phyloP scores from a whole-genome alignment of 2,329 filamentous ascomycete genomes.

The Alternaria angustiovoidea region DNA sequence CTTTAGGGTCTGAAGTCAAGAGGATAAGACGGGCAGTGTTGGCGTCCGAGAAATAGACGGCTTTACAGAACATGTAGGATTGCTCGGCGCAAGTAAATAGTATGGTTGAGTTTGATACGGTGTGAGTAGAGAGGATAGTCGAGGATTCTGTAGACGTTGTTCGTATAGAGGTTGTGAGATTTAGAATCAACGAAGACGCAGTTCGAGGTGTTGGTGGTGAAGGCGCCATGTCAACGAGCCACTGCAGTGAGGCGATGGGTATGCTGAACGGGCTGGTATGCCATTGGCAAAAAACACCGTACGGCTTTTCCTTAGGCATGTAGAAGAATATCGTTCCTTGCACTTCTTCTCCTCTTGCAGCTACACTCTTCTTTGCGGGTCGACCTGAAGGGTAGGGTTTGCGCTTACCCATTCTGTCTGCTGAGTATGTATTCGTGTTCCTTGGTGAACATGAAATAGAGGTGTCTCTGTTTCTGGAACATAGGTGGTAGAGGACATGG shows the following conservation, averaged over 20 bases:
- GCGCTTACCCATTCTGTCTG: neutral
- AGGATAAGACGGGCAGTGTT: neutral
- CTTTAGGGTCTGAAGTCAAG: neutral
- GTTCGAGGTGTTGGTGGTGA: neutral
- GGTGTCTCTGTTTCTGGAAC: neutral
- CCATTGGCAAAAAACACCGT: constrained; percentile 65
- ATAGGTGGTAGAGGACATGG: neutral
- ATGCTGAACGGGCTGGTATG: constrained; percentile 57
- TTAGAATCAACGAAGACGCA: neutral
- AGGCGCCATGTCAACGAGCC: constrained; percentile 8
- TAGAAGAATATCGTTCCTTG: constrained; percentile 27
- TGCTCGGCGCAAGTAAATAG: constrained; percentile 27
- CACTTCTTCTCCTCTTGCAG: neutral
- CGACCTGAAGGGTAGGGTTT: neutral
- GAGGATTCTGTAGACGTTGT: neutral
- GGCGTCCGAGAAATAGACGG: constrained; percentile 27
- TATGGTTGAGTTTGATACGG: neutral
- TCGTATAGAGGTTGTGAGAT: neutral
- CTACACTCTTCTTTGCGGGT: neutral
- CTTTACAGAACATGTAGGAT: constrained; percentile 29
- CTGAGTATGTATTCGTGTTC: no score
- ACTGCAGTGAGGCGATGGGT: constrained; percentile 26
- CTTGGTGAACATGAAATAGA: neutral
- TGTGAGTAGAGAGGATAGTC: neutral
- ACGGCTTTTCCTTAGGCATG: constrained; percentile 46